Conservation (phyloP, 2,329 filamentous ascomycete genomes). For the Alternaria longipes region DNA sequence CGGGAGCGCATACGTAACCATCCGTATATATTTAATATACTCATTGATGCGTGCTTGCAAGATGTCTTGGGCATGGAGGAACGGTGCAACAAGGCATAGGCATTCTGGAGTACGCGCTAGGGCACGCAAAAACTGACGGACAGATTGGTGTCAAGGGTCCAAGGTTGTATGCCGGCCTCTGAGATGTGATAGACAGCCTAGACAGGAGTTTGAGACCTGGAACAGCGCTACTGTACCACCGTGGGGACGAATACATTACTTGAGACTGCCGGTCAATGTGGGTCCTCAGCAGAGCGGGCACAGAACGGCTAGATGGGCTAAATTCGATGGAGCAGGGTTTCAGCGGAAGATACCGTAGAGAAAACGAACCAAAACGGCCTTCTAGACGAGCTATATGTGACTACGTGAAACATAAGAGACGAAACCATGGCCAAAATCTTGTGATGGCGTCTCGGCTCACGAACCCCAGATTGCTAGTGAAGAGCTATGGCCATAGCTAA, state of each 20-base stretch:
- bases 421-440: constrained; percentile 9
- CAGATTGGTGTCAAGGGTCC: neutral
- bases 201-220: constrained; percentile 7
- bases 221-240: constrained; percentile 13
- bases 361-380: neutral
- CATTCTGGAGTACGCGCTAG: neutral
- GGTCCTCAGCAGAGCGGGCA: constrained; percentile 1
- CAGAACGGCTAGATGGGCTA: neutral
- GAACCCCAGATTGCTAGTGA: constrained; percentile 20
- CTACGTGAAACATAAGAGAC: constrained; percentile 16
- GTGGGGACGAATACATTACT: constrained; percentile 20
- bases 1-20: constrained; percentile 7
- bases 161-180: neutral
- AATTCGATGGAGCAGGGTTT: neutral
- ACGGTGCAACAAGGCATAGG: neutral
- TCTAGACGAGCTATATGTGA: constrained; percentile 3
- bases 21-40: constrained; percentile 7
- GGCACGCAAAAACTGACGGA: neutral
- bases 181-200: neutral
- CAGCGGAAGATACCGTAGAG: neutral
- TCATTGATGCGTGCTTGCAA: constrained; percentile 9
- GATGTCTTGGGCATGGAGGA: neutral
- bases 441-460: constrained; percentile 17
- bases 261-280: constrained; percentile 18
- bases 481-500: constrained; percentile 26